These are phyloP conservation scores for Linderniella brevidens DNA, from an alignment of 257 asterid genomes.

Conservation along the genomic window DNA sequence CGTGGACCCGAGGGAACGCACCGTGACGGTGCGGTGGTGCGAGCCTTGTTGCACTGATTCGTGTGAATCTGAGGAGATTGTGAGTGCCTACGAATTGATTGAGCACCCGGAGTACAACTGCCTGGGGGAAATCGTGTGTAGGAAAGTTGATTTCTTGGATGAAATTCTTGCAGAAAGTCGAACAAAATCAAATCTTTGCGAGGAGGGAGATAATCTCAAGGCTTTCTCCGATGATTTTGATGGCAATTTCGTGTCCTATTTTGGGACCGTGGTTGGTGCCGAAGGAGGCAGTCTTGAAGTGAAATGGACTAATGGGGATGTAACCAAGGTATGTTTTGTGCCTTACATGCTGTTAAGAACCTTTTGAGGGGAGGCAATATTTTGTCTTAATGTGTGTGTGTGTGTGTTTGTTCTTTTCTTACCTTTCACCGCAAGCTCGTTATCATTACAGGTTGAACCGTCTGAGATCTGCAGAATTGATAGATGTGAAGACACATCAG, in stretches of 20 bases:
- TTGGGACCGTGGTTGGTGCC: conserved; percentile 59
- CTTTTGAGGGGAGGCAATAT: too few relatives aligned
- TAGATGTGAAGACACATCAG: conserved; percentile 33
- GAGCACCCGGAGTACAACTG: conserved; percentile 66
- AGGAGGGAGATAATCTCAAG: conserved; percentile 9
- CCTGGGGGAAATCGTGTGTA: conserved; percentile 51
- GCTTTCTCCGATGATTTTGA: conserved; percentile 11
- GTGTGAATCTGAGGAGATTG: conserved; percentile 40
- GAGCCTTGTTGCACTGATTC: conserved; percentile 15
- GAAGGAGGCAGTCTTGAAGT: conserved; percentile 48
- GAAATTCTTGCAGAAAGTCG: conserved; percentile 10
- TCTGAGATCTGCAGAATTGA: conserved; percentile 56
- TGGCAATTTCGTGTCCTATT: conserved; percentile 24
- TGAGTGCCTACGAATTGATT: conserved; percentile 83
- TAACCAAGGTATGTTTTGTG: conserved; percentile 34
- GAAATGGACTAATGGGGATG: conserved; percentile 76
- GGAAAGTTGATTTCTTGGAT: conserved; percentile 12
- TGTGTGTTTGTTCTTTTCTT: conserved; percentile 3
- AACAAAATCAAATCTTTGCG: background rate
- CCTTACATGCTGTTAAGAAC: background rate
- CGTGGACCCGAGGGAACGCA: conserved; percentile 74
- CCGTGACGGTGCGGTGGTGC: conserved; percentile 65
- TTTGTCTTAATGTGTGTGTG: too few relatives aligned
- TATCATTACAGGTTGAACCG: conserved; percentile 49
- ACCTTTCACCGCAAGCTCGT: conserved; percentile 9